phyloP scores from a whole-genome alignment of 352 stramenopile genomes.

The Phytopythium mirpurense region DNA sequence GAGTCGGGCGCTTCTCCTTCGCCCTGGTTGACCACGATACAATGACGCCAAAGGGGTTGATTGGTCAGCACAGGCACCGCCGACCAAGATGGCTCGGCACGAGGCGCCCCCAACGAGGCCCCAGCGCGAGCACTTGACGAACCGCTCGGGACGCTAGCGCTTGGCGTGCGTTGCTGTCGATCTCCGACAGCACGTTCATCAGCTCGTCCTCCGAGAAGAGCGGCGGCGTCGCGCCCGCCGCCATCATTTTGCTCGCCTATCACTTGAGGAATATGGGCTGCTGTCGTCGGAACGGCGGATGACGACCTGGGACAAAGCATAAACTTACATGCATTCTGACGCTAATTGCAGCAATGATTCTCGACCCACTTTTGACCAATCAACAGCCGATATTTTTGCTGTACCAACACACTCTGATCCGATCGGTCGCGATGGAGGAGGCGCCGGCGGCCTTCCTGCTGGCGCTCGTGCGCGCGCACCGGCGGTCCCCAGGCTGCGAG shows the following conservation, averaged over 20 bases:
- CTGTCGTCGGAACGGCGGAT: too few relatives aligned
- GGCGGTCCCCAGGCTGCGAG: slow-evolving; percentile 8
- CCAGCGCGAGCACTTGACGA: neutral
- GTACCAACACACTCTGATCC: too few relatives aligned
- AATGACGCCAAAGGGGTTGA: too few relatives aligned
- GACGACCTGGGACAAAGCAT: too few relatives aligned
- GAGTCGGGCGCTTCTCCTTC: neutral
- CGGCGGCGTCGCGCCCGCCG: slow-evolving; percentile 6
- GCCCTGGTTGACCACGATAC: too few relatives aligned
- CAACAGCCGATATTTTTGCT: too few relatives aligned
- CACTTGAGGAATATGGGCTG: too few relatives aligned
- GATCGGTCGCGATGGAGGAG: too few relatives aligned
- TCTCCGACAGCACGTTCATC: slow-evolving; percentile 33
- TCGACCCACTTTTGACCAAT: too few relatives aligned
- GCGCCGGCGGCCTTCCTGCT: slow-evolving; percentile 5
- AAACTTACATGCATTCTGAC: too few relatives aligned
- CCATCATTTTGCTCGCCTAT: slow-evolving; percentile 1
- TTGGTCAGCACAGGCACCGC: too few relatives aligned
- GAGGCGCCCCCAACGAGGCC: neutral
- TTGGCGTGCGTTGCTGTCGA: slow-evolving; percentile 11
- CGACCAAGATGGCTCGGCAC: neutral
- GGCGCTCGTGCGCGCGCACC: slow-evolving; percentile 17
- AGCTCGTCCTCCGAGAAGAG: slow-evolving; percentile 46
- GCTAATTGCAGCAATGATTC: too few relatives aligned
- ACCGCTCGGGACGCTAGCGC: slow-evolving; percentile 1